Conservation (phyloP, 2,329 filamentous ascomycete genomes). For the Gaeumannomyces tritici region DNA sequence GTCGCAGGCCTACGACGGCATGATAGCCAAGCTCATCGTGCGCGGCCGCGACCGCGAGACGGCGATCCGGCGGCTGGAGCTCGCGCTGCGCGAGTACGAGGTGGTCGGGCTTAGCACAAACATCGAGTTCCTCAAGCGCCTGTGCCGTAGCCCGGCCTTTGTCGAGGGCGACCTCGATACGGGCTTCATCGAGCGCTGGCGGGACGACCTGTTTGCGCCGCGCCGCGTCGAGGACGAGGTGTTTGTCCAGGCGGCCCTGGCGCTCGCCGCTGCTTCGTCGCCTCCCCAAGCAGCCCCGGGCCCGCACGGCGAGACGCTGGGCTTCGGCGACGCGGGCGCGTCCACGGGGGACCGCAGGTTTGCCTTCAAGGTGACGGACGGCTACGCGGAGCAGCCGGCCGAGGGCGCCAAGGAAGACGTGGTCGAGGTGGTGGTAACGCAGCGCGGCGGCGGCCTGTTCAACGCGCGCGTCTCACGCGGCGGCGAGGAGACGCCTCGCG, state of each 20-base stretch:
- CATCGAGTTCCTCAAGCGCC: conserved; percentile 87
- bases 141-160: conserved; percentile 76
- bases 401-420: conserved; percentile 42
- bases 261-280: conserved; percentile 42
- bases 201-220: conserved; percentile 64
- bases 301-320: conserved; percentile 42
- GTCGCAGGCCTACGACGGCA: conserved; percentile 91
- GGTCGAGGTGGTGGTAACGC: conserved; percentile 39
- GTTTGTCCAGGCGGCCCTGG: conserved; percentile 79
- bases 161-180: conserved; percentile 85
- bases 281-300: conserved; percentile 11
- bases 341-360: conserved; percentile 35
- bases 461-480: conserved; percentile 34
- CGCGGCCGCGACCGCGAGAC: conserved; percentile 68
- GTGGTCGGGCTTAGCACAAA: conserved; percentile 90
- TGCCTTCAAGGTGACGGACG: conserved; percentile 48
- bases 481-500: conserved; percentile 24
- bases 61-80: conserved; percentile 71
- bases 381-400: conserved; percentile 42
- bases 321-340: conserved; percentile 37
- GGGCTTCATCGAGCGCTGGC: conserved; percentile 88
- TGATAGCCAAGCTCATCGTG: conserved; percentile 98
- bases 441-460: conserved; percentile 36
- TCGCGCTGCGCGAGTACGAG: conserved; percentile 80
- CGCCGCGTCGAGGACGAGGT: conserved; percentile 58